Percentiles rank a stretch among this genome's conserved stretches.
Evolutionary conservation across 2,329 filamentous ascomycete species (phyloP).

Genomic region (Hypomyces perniciosus): DNA sequence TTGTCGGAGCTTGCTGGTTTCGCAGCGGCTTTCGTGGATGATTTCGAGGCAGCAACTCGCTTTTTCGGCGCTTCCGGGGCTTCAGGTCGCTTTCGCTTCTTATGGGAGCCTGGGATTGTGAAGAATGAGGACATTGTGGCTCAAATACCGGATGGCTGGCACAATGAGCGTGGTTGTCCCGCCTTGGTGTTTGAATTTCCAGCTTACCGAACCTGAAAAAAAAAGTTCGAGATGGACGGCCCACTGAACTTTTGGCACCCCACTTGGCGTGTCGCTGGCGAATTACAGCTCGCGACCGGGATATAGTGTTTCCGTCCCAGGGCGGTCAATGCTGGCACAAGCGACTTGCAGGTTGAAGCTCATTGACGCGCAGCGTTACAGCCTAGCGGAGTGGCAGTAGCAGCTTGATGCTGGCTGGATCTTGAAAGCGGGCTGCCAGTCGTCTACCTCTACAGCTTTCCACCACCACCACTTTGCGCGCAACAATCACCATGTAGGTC

Average conservation of each 20-base stretch:
- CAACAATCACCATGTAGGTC: conserved; percentile 13
- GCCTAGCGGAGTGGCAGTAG: conserved; percentile 22
- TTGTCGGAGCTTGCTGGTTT: conserved; percentile 34
- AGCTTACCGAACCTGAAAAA: conserved; percentile 18
- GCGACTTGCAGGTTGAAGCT: conserved; percentile 19
- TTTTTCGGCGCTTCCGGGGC: conserved; percentile 54
- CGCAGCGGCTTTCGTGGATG: conserved; percentile 33
- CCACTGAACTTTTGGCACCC: conserved; percentile 19
- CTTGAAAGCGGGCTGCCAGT: conserved; percentile 5
- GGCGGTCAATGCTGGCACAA: conserved; percentile 31
- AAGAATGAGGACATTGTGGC: conserved; percentile 89
- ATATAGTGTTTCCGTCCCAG: conserved; percentile 26
- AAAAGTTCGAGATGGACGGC: conserved; percentile 32
- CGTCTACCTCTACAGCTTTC: conserved; percentile 16
- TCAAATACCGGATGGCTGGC: conserved; percentile 8
- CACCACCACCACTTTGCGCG: conserved; percentile 14
- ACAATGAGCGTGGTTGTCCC: conserved; percentile 14
- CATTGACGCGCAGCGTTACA: conserved; percentile 34
- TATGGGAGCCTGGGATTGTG: conserved; percentile 76
- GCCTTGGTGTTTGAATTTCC: conserved; percentile 23
- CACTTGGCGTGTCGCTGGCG: conserved; percentile 9
- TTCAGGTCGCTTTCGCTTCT: conserved; percentile 75
- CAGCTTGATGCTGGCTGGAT: conserved; percentile 3
- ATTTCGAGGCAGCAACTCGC: conserved; percentile 45
- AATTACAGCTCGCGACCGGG: conserved; percentile 21